Base-by-base conservation (phyloP, 495 filamentous ascomycete species). In the Hyphodiscus hymeniophilus region DNA sequence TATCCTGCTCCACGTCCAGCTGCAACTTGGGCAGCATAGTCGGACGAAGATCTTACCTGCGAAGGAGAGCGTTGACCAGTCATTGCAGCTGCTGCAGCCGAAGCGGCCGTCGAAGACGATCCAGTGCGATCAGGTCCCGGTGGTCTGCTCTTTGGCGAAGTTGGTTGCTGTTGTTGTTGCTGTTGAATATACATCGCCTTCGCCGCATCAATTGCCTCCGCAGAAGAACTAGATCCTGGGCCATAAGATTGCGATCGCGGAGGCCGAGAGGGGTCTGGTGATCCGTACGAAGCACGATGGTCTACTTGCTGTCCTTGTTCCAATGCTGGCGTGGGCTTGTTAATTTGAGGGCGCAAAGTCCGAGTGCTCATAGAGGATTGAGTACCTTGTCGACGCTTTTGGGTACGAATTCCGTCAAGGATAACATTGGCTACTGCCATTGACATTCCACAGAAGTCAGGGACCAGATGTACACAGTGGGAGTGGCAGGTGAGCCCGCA, bases 371-470 rank as follows among this genome's bases (percentile, higher is more conserved):
- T 62, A 32, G 76, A 71, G 15, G 54, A 39, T 15, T 68, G 66
- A 41, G 73, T 51, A 1, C 60, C 70, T 38, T 77, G 68, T 3
- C 64, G 64, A 54, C 71, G 71, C 63, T 80, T 81, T 53, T 75
- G 67, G 28, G 73, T 68, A 53, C 77, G 70, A 45, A 85, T 81
- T 36, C 81, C 79, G 34, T 76, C 73, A 16, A 97, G 70, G 48
- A 98, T 96, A 61, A 94, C 80, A 62, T 96, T 99, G 24, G 92
- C 92, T 48, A 85, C 83, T 50, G 90, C 85, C 92, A 97, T 97
- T 41, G 89, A 88, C 91, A 99, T 99, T 62, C 92, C 92, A 63
- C 92, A 99, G 69, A 99, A 99, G 64, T 99, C 92, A 36, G 92
- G 92, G 32, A 99, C 92, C 49, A 99, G 79, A 68, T 97, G 94